These are phyloP conservation scores for Narthecium ossifragum DNA, from an alignment of 106 monocot genomes.

Conservation along the genomic window DNA sequence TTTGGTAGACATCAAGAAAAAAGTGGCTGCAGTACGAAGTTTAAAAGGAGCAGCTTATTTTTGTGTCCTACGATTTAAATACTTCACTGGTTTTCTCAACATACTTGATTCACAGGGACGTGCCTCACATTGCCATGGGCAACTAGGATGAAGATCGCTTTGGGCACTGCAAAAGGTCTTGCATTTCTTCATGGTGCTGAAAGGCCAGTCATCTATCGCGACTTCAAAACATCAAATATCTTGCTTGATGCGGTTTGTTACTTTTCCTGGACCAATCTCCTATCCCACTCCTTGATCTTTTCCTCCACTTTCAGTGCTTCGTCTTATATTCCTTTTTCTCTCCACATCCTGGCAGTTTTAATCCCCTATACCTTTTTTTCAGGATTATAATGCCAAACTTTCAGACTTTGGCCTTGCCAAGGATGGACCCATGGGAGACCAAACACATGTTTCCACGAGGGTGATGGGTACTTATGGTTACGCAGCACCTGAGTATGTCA, in stretches of 20 bases:
- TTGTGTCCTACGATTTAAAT: no score
- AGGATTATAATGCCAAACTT: conserved; percentile 42
- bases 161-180: conserved; percentile 45
- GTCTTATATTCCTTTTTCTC: no score
- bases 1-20: no score
- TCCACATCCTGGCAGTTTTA: no score
- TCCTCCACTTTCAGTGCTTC: no score
- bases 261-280: conserved; percentile 5
- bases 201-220: conserved; percentile 30
- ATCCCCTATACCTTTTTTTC: no score
- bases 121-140: conserved; percentile 29
- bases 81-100: no score
- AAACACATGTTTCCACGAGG: conserved; percentile 41
- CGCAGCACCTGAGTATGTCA: conserved; percentile 41
- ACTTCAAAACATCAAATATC: conserved; percentile 51
- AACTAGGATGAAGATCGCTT: conserved; percentile 38
- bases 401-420: conserved; percentile 52
- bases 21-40: no score
- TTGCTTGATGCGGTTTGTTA: conserved; percentile 23
- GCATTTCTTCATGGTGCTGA: conserved; percentile 19
- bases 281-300: no score
- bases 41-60: no score
- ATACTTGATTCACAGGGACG: no score
- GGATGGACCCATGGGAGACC: conserved; percentile 35
- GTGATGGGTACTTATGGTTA: conserved; percentile 47